Evolutionary conservation across 2,329 filamentous ascomycete genomes (phyloP), one percentile per base, ranked within the genome.

Genomic region (Ascochyta viciae-villosae): DNA sequence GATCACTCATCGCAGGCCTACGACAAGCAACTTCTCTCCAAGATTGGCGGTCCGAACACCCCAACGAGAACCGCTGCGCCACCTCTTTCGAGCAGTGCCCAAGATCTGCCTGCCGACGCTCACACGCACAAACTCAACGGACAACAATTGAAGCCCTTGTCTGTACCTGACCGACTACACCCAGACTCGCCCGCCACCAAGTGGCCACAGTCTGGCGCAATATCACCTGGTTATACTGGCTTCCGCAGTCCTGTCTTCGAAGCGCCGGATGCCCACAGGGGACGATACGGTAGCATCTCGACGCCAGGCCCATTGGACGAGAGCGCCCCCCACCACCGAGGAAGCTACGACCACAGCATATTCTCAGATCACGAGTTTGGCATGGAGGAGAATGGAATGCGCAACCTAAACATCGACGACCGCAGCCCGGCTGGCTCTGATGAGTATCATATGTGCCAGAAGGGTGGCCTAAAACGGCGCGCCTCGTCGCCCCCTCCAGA

Each of bases 401-500:
- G 79, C 66, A 75, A 82, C 50, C 73, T 85, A 51, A 79, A 83
- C 60, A 79, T 85, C 59, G 81, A 83, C 58, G 83, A 86, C 54
- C 78, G 81, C 58, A 81, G 78, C 66, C 79, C 75, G 48, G 73
- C 77, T 40, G 75, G 74, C 26, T 77, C 73, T 29, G 77, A 80
- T 16, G 80, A 81, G 35, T 79, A 78, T 42, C 73, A 75, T 37
- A 60, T 68, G 41, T 72, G 68, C 47, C 76, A 79, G 23, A 82
- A 79, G 65, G 79, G 82, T 50, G 85, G 86, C 44, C 82, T 84
- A 64, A 89, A 89, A 73, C 80, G 87, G 68, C 81, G 86, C 54
- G 87, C 87, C 57, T 87, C 85, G 13, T 87, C 85, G 50, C 85
- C 87, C 19, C 86, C 86, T 35, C 80, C 82, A 53, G 85, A 87